phyloP scores from a whole-genome alignment of 495 filamentous ascomycete species.

The Xylaria curta region DNA sequence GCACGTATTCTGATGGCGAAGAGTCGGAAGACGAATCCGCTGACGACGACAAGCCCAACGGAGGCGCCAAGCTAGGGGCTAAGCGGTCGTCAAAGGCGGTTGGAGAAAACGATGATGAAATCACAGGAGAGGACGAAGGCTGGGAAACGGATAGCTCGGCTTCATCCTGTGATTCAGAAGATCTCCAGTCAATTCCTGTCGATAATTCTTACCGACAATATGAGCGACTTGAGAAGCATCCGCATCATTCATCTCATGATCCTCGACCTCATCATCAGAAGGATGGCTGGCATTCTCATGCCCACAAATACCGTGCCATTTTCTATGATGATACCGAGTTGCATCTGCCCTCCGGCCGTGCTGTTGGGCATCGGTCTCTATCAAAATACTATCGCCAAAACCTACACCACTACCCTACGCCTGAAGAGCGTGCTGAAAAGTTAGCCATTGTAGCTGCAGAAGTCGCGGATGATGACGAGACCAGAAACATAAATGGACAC shows the following conservation, averaged over 20 bases:
- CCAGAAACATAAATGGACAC: constrained; percentile 37
- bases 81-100: constrained; percentile 55
- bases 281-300: constrained; percentile 78
- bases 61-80: constrained; percentile 64
- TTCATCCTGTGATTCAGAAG: constrained; percentile 80
- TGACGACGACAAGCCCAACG: constrained; percentile 55
- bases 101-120: constrained; percentile 55
- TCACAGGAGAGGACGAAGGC: constrained; percentile 65
- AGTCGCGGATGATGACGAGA: constrained; percentile 41
- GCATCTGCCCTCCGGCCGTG: constrained; percentile 87
- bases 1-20: constrained; percentile 85
- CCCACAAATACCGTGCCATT: constrained; percentile 70
- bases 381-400: constrained; percentile 92
- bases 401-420: constrained; percentile 77
- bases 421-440: constrained; percentile 68
- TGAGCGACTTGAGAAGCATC: constrained; percentile 64
- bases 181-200: constrained; percentile 73
- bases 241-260: constrained; percentile 69
- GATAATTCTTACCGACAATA: constrained; percentile 67
- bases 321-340: constrained; percentile 93
- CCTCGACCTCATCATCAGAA: constrained; percentile 68
- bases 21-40: constrained; percentile 64
- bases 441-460: constrained; percentile 58
- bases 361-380: constrained; percentile 88
- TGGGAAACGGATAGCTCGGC: constrained; percentile 94